Conservation (phyloP, 1,284 basidiomycete species). For the Ceratobasidium sp. region DNA sequence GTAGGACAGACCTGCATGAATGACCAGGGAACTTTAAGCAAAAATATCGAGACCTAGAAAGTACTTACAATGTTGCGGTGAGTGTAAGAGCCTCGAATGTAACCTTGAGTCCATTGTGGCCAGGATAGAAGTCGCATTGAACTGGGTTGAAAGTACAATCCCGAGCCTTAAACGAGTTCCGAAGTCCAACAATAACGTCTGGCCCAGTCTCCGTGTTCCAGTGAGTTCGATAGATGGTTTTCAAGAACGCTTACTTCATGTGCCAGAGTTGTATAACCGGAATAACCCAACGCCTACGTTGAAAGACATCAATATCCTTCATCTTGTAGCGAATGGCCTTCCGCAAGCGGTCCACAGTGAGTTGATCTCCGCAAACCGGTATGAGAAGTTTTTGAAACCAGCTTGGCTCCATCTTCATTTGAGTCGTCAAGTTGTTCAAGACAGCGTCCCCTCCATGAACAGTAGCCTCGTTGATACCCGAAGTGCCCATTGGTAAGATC, state of each 20-base stretch:
- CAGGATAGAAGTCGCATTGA: constrained; percentile 56
- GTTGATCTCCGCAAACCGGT: constrained; percentile 56
- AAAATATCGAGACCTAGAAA: too few species aligned
- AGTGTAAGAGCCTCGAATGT: constrained; percentile 52
- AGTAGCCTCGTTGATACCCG: constrained; percentile 18
- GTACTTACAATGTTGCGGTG: too few species aligned
- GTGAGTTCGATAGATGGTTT: constrained; percentile 50
- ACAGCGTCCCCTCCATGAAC: background rate
- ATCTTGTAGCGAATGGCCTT: constrained; percentile 55
- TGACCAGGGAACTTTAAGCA: too few species aligned
- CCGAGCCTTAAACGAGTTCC: constrained; percentile 51
- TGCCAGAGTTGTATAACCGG: constrained; percentile 55
- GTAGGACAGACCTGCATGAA: too few species aligned
- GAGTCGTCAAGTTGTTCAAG: constrained; percentile 3
- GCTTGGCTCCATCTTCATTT: constrained; percentile 5
- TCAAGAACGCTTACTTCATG: constrained; percentile 53
- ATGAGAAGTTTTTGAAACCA: constrained; percentile 48
- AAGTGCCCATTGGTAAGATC: constrained; percentile 2
- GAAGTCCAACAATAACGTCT: constrained; percentile 49
- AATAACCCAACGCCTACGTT: constrained; percentile 47
- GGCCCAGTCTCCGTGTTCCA: constrained; percentile 50
- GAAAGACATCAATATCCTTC: constrained; percentile 51
- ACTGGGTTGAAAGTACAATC: constrained; percentile 54
- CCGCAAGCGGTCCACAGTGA: constrained; percentile 57
- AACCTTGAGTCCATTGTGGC: constrained; percentile 49